Percentiles rank a stretch among this genome's conserved stretches.
Conservation (phyloP, 805 yeast genomes). For the Saccharomycopsis sp. region DNA sequence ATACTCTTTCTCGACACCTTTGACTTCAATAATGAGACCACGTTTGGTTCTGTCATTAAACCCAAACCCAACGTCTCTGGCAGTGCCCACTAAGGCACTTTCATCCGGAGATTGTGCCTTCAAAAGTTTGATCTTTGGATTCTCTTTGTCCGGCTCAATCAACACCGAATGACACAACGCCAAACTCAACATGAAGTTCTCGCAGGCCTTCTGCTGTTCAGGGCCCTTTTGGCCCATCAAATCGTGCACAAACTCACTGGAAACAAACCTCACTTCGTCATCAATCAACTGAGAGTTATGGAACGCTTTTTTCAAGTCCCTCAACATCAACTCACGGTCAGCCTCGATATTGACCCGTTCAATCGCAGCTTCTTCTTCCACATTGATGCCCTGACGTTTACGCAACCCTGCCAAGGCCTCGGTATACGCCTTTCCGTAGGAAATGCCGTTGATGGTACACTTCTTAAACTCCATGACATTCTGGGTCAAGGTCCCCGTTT, state of each 20-base stretch:
- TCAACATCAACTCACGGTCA: slow-evolving; percentile 57
- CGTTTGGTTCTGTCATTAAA: slow-evolving; percentile 60
- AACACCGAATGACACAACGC: slow-evolving; percentile 78
- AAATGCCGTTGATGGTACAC: slow-evolving; percentile 64
- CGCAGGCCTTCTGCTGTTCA: slow-evolving; percentile 50
- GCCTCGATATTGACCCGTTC: slow-evolving; percentile 49
- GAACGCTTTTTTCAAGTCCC: slow-evolving; percentile 34
- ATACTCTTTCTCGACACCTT: slow-evolving; percentile 64
- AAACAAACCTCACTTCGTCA: slow-evolving; percentile 63
- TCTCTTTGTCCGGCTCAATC: slow-evolving; percentile 56
- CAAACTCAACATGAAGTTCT: slow-evolving; percentile 69
- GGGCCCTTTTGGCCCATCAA: slow-evolving; percentile 45
- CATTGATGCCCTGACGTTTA: slow-evolving; percentile 72
- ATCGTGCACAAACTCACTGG: slow-evolving; percentile 60
- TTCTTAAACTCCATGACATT: slow-evolving; percentile 83
- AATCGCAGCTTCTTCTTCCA: slow-evolving; percentile 48
- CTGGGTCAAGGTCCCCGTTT: slow-evolving; percentile 80
- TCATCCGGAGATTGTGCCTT: slow-evolving; percentile 86
- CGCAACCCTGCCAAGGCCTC: slow-evolving; percentile 77
- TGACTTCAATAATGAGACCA: slow-evolving; percentile 61
- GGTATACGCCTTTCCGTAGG: slow-evolving; percentile 76
- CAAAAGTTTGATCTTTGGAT: slow-evolving; percentile 48
- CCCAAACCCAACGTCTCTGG: slow-evolving; percentile 68
- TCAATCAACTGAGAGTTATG: slow-evolving; percentile 39
- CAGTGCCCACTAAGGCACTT: slow-evolving; percentile 78